These are phyloP conservation scores for Phytopythium oedochilum DNA, from an alignment of 352 stramenopile species.

Conservation along the genomic window DNA sequence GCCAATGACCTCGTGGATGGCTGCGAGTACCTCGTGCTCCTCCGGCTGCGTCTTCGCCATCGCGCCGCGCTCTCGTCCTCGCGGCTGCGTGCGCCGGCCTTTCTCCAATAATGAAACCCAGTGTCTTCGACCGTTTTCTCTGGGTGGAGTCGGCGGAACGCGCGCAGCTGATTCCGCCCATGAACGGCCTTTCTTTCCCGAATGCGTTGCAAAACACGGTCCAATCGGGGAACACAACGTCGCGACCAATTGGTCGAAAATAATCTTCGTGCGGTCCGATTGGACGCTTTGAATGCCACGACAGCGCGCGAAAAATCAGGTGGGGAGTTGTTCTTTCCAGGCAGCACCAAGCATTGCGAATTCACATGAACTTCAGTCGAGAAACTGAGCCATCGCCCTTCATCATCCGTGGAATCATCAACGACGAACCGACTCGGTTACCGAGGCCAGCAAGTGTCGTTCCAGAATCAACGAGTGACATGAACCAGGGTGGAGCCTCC, in stretches of 20 bases:
- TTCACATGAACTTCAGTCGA: too few relatives aligned
- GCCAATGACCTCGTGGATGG: constrained; percentile 48
- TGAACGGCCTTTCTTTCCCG: not conserved
- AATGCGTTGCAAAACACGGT: too few relatives aligned
- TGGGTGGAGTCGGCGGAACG: constrained; percentile 1
- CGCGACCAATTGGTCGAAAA: too few relatives aligned
- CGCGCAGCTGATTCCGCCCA: constrained; percentile 1
- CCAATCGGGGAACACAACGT: too few relatives aligned
- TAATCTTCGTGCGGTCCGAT: too few relatives aligned
- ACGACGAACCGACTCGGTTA: too few relatives aligned
- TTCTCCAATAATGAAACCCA: constrained; percentile 2
- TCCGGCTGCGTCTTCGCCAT: constrained; percentile 62
- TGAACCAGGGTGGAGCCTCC: too few relatives aligned
- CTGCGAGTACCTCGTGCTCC: constrained; percentile 54
- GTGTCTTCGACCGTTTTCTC: not conserved
- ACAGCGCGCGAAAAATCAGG: constrained; percentile 5
- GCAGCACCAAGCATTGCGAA: not conserved
- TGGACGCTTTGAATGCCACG: too few relatives aligned
- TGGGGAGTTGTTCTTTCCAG: constrained; percentile 1
- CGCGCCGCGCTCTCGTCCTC: not conserved
- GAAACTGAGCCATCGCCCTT: too few relatives aligned
- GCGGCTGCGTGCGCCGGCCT: not conserved
- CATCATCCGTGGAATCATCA: too few relatives aligned
- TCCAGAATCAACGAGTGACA: too few relatives aligned
- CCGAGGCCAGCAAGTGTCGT: too few relatives aligned